Conservation (phyloP, 2,329 filamentous ascomycete genomes). For the Diplodia scrobiculata region DNA sequence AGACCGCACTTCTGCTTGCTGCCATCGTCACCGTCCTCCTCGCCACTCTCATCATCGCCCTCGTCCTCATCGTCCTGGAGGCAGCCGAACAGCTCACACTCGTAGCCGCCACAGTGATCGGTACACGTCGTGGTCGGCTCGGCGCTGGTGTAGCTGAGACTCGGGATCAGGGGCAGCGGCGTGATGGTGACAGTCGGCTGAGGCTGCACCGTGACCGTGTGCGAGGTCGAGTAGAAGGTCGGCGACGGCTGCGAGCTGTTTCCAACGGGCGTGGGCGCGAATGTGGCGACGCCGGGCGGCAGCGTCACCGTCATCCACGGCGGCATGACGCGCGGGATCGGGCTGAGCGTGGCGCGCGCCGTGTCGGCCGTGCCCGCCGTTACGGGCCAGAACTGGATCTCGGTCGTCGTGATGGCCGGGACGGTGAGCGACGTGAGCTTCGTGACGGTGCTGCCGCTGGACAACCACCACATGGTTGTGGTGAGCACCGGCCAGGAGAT, state of each 20-base stretch:
- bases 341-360: conserved; percentile 8
- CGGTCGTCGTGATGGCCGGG: conserved; percentile 26
- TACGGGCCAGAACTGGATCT: conserved; percentile 29
- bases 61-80: not conserved
- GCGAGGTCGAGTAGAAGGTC: not conserved
- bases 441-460: not conserved
- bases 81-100: conserved; percentile 25
- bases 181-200: conserved; percentile 1
- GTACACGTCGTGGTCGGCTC: conserved; percentile 16
- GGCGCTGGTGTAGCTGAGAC: conserved; percentile 3
- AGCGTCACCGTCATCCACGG: not conserved
- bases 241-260: not conserved
- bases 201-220: not conserved
- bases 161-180: not conserved
- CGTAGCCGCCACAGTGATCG: conserved; percentile 14
- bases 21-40: not conserved
- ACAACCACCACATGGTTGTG: conserved; percentile 19
- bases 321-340: not conserved
- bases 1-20: not conserved
- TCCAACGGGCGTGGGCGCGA: not conserved
- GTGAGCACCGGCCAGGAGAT: conserved; percentile 26
- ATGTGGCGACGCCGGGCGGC: not conserved
- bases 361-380: conserved; percentile 11
- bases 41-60: not conserved
- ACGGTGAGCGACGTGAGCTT: conserved; percentile 2